Evolutionary conservation across 163 green algal species (phyloP).

Genomic region (Prototheca wickerhamii): DNA sequence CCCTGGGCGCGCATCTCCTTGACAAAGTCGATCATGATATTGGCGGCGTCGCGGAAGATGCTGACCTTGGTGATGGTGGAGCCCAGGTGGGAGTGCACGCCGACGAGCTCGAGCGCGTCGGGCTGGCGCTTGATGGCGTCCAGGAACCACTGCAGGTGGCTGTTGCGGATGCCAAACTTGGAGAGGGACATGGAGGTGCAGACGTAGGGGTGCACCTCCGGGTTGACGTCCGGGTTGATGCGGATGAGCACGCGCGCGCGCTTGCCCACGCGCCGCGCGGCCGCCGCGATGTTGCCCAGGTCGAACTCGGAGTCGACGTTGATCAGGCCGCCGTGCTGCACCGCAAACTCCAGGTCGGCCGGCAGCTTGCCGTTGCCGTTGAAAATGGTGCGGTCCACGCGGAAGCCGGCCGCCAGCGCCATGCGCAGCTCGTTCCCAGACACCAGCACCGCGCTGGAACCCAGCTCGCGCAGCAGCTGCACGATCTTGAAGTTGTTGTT

Average conservation of each 20-base stretch:
- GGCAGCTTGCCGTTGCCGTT: conserved; percentile 97
- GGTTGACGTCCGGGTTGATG: conserved; percentile 98
- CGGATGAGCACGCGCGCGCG: conserved; percentile 77
- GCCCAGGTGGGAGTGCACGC: conserved; percentile 93
- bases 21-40: conserved; percentile 90
- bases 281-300: conserved; percentile 71
- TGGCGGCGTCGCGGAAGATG: conserved; percentile 84
- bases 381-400: conserved; percentile 76
- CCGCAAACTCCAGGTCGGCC: conserved; percentile 83
- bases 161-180: conserved; percentile 99
- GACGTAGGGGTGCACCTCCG: conserved; percentile 92
- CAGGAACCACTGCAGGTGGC: conserved; percentile 91
- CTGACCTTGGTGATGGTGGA: conserved; percentile 94
- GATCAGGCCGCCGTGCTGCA: conserved; percentile 75
- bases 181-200: conserved; percentile 91
- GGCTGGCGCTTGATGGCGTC: conserved; percentile 72
- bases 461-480: conserved; percentile 50
- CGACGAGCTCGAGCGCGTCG: conserved; percentile 72
- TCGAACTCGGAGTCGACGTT: conserved; percentile 98
- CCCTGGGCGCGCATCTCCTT: conserved; percentile 80
- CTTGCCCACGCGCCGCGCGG: conserved; percentile 46
- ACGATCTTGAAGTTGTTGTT: conserved; percentile 93
- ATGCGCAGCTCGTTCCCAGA: conserved; percentile 46
- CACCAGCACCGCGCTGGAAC: conserved; percentile 78
- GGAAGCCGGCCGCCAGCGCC: conserved; percentile 51